Conservation (phyloP, 495 filamentous ascomycete species). For the Aspergillus sparsus region DNA sequence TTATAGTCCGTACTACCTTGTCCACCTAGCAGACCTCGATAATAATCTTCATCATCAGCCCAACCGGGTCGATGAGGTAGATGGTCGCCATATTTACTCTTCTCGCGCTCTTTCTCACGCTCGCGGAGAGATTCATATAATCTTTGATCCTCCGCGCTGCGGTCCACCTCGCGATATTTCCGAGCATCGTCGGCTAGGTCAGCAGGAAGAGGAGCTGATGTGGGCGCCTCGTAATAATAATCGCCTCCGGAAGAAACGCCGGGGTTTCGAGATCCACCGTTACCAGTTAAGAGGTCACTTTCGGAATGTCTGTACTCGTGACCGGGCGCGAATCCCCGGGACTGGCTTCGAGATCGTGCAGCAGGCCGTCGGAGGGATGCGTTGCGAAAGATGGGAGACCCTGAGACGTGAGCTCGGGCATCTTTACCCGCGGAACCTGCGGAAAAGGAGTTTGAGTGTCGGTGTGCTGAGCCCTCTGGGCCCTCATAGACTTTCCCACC, state of each 20-base stretch:
- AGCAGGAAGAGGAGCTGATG: conserved; percentile 25
- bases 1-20: conserved; percentile 41
- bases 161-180: conserved; percentile 32
- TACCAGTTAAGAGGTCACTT: conserved; percentile 34
- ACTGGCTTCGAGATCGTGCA: conserved; percentile 38
- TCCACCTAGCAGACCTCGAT: conserved; percentile 40
- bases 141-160: conserved; percentile 27
- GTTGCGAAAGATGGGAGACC: conserved; percentile 29
- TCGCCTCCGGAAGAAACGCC: conserved; percentile 30
- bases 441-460: conserved; percentile 34
- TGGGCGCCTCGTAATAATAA: conserved; percentile 31
- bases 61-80: conserved; percentile 28
- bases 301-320: conserved; percentile 45
- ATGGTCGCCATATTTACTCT: conserved; percentile 30
- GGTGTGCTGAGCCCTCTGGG: conserved; percentile 18
- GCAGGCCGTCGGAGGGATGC: conserved; percentile 26
- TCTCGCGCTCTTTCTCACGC: conserved; percentile 34
- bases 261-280: conserved; percentile 23
- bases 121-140: conserved; percentile 33
- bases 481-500: conserved; percentile 57
- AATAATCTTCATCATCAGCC: conserved; percentile 41
- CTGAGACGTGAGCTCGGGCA: conserved; percentile 17
- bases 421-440: conserved; percentile 31
- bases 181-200: conserved; percentile 33
- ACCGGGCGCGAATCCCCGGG: conserved; percentile 30